Percentiles rank a stretch among this genome's conserved stretches.
Conservation (phyloP, 306 rosid genomes). For the Biancaea sappan region DNA sequence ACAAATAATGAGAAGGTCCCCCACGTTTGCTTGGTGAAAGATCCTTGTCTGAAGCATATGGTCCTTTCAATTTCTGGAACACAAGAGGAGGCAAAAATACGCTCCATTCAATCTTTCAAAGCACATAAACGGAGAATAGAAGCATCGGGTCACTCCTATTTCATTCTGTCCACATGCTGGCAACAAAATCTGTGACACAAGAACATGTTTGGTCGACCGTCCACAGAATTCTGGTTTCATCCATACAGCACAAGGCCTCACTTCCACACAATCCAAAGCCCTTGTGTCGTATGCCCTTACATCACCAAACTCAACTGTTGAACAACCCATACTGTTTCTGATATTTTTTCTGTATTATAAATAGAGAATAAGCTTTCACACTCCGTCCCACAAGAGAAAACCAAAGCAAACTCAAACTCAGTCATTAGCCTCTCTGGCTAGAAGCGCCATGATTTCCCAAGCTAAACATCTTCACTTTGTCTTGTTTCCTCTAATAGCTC, state of each 20-base stretch:
- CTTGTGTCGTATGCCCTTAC: neutral
- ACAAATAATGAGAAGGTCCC: too few relatives aligned
- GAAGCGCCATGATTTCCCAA: neutral
- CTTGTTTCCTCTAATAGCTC: constrained; percentile 43
- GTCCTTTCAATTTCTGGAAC: too few relatives aligned
- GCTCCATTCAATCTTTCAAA: too few relatives aligned
- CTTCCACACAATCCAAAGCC: too few relatives aligned
- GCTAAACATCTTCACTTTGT: constrained; percentile 23
- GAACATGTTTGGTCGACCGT: neutral
- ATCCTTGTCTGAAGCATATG: too few relatives aligned
- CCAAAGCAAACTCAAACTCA: too few relatives aligned
- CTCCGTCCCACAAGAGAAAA: neutral
- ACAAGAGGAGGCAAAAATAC: too few relatives aligned
- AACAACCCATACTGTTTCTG: neutral
- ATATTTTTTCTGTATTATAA: neutral
- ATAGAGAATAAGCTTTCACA: neutral
- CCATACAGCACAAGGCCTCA: neutral
- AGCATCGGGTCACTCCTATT: too few relatives aligned
- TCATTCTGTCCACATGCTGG: too few relatives aligned
- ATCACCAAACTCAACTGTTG: neutral
- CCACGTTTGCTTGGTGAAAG: too few relatives aligned
- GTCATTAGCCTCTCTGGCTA: neutral
- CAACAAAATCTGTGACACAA: too few relatives aligned
- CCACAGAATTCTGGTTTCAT: neutral
- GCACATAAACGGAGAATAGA: too few relatives aligned